phyloP scores from a whole-genome alignment of 495 filamentous ascomycete species.

The Podospora didyma region DNA sequence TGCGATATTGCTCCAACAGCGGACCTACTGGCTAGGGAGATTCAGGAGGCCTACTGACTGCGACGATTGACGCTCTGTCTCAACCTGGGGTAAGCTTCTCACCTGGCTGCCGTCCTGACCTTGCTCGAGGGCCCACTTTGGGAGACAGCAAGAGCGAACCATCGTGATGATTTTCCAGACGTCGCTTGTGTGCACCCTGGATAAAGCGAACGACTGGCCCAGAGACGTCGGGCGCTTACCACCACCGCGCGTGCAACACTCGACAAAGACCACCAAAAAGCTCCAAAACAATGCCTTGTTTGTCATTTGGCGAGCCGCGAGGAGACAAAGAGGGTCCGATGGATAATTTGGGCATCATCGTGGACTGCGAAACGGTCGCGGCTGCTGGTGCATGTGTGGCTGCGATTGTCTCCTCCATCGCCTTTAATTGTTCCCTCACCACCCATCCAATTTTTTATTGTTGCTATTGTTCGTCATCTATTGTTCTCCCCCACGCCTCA shows the following conservation, averaged over 20 bases:
- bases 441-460: no score
- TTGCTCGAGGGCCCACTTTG: no score
- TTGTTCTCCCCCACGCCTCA: background rate
- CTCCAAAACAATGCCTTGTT: background rate
- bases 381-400: background rate
- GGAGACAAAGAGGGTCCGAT: background rate
- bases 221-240: conserved; percentile 6
- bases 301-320: background rate
- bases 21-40: no score
- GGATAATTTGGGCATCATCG: no score
- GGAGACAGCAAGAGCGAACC: background rate
- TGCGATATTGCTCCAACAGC: no score
- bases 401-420: background rate
- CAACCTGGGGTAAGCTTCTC: no score
- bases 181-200: background rate
- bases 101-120: no score
- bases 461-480: no score
- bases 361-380: no score
- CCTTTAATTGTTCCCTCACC: background rate
- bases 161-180: background rate
- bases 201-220: conserved; percentile 11
- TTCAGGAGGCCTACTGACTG: no score
- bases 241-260: conserved; percentile 5
- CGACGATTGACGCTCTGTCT: no score
- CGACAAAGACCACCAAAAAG: background rate